Percentiles rank a stretch among this genome's conserved stretches.
Conservation (phyloP, 257 asterid genomes). For the Nicotiana benthamiana region DNA sequence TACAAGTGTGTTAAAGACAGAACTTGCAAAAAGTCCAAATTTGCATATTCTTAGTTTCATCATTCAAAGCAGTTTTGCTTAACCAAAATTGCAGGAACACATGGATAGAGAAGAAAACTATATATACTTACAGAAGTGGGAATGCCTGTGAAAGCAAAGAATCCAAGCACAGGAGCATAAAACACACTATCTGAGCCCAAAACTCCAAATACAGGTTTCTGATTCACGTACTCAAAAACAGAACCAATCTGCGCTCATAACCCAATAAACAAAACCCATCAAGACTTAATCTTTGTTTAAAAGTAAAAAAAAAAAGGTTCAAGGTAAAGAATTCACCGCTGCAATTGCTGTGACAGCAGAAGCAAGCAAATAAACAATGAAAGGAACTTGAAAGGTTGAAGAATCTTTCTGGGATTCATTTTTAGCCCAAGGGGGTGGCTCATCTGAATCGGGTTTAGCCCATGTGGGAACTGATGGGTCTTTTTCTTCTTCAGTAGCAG, state of each 20-base stretch:
- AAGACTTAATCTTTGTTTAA: not conserved
- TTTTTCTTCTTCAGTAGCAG: conserved; percentile 35
- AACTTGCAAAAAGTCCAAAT: not conserved
- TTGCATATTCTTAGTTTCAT: not conserved
- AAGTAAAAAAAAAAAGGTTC: too few species aligned
- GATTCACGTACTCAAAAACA: conserved; percentile 76
- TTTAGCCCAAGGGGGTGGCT: conserved; percentile 90
- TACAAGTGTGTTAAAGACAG: not conserved
- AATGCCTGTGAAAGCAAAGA: conserved; percentile 77
- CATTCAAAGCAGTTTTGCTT: not conserved
- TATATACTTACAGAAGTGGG: conserved; percentile 63
- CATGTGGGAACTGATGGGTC: conserved; percentile 67
- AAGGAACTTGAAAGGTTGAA: conserved; percentile 55
- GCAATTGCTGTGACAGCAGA: conserved; percentile 91
- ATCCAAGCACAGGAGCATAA: conserved; percentile 90
- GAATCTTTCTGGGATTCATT: conserved; percentile 55
- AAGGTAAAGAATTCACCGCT: conserved; percentile 42
- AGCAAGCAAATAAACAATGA: conserved; percentile 72
- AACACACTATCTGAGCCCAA: conserved; percentile 67
- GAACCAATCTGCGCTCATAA: conserved; percentile 70
- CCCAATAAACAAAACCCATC: not conserved
- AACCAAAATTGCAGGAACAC: not conserved
- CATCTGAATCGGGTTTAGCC: conserved; percentile 79
- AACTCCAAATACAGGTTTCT: conserved; percentile 77
- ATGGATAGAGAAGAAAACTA: not conserved